phyloP scores from a whole-genome alignment of 1,284 basidiomycete species.

The Leccinum angustisporum region DNA sequence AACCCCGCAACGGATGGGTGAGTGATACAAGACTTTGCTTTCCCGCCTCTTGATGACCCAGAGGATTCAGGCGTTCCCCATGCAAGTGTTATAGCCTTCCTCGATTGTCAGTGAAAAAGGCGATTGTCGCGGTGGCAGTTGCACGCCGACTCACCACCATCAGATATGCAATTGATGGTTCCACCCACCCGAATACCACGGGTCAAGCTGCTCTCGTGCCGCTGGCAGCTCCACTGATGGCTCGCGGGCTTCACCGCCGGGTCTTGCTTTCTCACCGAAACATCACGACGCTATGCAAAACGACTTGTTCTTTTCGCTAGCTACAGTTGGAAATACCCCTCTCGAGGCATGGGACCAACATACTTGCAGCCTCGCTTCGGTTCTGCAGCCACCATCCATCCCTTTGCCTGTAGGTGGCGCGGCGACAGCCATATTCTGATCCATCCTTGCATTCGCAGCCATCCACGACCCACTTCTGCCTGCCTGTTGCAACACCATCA shows the following conservation, averaged over 20 bases:
- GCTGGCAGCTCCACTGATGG: constrained; percentile 4
- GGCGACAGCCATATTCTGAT: constrained; percentile 24
- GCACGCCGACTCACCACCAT: constrained; percentile 15
- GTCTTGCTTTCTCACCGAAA: constrained; percentile 11
- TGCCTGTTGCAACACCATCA: constrained; percentile 27
- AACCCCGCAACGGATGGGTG: constrained; percentile 25
- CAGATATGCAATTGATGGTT: constrained; percentile 7
- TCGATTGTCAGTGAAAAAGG: constrained; percentile 18
- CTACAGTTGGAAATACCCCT: constrained; percentile 18
- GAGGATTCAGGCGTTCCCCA: constrained; percentile 7
- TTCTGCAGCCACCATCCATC: constrained; percentile 29
- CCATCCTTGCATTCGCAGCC: constrained; percentile 27
- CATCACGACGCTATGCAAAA: constrained; percentile 7
- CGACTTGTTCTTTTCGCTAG: constrained; percentile 11
- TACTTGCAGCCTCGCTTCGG: constrained; percentile 31
- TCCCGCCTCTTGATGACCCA: constrained; percentile 13
- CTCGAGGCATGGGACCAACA: constrained; percentile 25
- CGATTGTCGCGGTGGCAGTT: constrained; percentile 18
- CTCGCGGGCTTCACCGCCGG: constrained; percentile 1
- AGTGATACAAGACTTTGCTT: constrained; percentile 16
- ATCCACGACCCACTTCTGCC: constrained; percentile 26
- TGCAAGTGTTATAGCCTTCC: constrained; percentile 18
- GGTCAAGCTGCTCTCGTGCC: constrained; percentile 4
- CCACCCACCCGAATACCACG: constrained; percentile 12
- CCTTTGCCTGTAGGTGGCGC: constrained; percentile 32